These are phyloP conservation scores for Vanilla planifolia DNA, from an alignment of 106 monocot genomes.

Conservation along the genomic window DNA sequence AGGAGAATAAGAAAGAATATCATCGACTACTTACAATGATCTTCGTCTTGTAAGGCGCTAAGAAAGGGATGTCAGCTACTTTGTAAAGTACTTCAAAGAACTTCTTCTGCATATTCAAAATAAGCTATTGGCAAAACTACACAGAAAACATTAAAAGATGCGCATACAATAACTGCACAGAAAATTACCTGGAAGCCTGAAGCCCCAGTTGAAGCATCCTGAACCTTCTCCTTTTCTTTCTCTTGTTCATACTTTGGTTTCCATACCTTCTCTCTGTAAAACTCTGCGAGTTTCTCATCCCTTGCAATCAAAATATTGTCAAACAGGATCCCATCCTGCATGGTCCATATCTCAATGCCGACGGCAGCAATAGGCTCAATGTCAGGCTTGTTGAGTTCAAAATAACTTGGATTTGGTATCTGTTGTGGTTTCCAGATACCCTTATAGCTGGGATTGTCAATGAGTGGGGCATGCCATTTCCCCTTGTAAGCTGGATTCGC, in stretches of 20 bases:
- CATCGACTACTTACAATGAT: slow-evolving; percentile 47
- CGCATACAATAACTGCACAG: not conserved
- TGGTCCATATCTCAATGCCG: slow-evolving; percentile 71
- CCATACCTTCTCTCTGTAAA: slow-evolving; percentile 47
- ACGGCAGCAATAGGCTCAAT: slow-evolving; percentile 75
- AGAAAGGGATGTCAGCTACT: slow-evolving; percentile 56
- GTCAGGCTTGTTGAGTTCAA: slow-evolving; percentile 60
- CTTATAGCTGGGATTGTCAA: slow-evolving; percentile 70
- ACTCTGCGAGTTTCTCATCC: slow-evolving; percentile 46
- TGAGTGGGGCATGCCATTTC: slow-evolving; percentile 73
- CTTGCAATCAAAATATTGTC: slow-evolving; percentile 51
- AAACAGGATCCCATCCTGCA: slow-evolving; percentile 68
- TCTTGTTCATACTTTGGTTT: slow-evolving; percentile 70
- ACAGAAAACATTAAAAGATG: not conserved
- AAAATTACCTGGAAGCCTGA: slow-evolving; percentile 47
- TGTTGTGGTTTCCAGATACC: slow-evolving; percentile 81
- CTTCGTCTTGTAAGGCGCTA: slow-evolving; percentile 65
- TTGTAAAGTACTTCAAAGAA: slow-evolving; percentile 80
- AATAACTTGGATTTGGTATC: slow-evolving; percentile 78
- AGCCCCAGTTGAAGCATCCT: slow-evolving; percentile 43
- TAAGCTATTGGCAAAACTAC: not conserved
- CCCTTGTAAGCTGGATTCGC: slow-evolving; percentile 85
- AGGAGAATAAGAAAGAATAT: not conserved
- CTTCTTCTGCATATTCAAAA: slow-evolving; percentile 48
- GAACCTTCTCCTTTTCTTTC: slow-evolving; percentile 81